Evolutionary conservation across 164 flowering plant species (phyloP), one percentile per base, ranked within the genome.

Genomic region (Tinospora cordifolia): DNA sequence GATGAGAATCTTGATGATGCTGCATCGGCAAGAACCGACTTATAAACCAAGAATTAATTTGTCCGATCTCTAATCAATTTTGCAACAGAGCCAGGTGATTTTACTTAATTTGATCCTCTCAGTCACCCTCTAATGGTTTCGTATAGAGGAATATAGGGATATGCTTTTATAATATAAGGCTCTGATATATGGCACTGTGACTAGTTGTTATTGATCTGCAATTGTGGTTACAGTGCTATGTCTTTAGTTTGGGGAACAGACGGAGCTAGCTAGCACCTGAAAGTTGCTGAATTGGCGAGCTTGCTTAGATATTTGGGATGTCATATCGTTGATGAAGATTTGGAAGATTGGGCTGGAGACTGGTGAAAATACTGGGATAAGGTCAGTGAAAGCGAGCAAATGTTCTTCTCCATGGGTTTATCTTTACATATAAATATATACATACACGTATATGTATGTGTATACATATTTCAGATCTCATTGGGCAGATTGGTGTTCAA

Each of bases 1-100:
- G 4, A 19, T 85, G 90, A 80, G 90, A 87, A 87, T 87, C 90
- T 87, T 87, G 90, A 87, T 87, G 88, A 87, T 87, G 88, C 90
- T 84, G 85, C 90, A 82, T 79, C 87, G 68, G 86, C 85, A 82
- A 82, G 74, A 70, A 76, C 76, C 78, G 81, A 80, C 88, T 85
- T 15, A 21, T 54, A 3, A 21, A 19, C 36, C 36, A 2, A 4
- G 36, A 10, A 47, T 47, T 3, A n/a, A 54, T 54, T 54, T 54
- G 60, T 54, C n/a, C 60, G n/a, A n/a, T n/a, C n/a, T 11, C 24
- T 30, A 54, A 54, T 44, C 12, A 41, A 41, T 41, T 4, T 54
- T 22, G 21, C 60, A 54, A n/a, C 60, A 3, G 24, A 19, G 8
- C 60, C 60, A n/a, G 60, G 60, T 54, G 60, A 19, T n/a, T 54